phyloP scores from a whole-genome alignment of 768 basidiomycete species.

The Lactarius quietus region DNA sequence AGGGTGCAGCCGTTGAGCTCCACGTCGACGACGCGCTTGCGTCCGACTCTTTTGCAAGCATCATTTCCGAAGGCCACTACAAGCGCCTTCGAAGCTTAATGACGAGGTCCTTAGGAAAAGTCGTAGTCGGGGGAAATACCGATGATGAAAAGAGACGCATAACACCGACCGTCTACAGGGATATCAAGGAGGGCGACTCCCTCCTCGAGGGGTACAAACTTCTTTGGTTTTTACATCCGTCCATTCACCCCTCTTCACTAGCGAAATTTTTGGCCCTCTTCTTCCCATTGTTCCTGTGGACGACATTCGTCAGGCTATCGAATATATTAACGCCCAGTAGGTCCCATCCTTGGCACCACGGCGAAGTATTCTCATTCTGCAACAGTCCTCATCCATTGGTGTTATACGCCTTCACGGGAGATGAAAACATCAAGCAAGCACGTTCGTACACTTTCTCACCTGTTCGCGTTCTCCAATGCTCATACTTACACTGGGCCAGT shows the following conservation, averaged over 20 bases:
- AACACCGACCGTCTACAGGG: conserved; percentile 56
- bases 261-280: conserved; percentile 74
- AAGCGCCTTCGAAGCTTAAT: conserved; percentile 51
- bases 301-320: conserved; percentile 50
- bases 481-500: conserved; percentile 26
- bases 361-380: neutral
- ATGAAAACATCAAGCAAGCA: conserved; percentile 17
- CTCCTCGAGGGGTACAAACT: conserved; percentile 54
- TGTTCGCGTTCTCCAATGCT: neutral
- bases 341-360: conserved; percentile 16
- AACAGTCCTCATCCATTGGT: conserved; percentile 23
- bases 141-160: conserved; percentile 42
- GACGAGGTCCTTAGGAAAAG: conserved; percentile 49
- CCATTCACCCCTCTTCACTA: conserved; percentile 28
- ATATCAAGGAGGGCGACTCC: conserved; percentile 51
- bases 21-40: conserved; percentile 51
- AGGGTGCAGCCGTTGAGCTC: conserved; percentile 44
- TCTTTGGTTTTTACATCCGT: neutral
- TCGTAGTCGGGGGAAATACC: conserved; percentile 51
- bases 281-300: conserved; percentile 61
- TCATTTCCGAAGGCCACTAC: conserved; percentile 54
- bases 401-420: conserved; percentile 24
- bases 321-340: conserved; percentile 51
- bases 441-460: conserved; percentile 4
- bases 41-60: conserved; percentile 43